phyloP scores from a whole-genome alignment of 2,329 filamentous ascomycete genomes.

The Sclerotinia nivalis region DNA sequence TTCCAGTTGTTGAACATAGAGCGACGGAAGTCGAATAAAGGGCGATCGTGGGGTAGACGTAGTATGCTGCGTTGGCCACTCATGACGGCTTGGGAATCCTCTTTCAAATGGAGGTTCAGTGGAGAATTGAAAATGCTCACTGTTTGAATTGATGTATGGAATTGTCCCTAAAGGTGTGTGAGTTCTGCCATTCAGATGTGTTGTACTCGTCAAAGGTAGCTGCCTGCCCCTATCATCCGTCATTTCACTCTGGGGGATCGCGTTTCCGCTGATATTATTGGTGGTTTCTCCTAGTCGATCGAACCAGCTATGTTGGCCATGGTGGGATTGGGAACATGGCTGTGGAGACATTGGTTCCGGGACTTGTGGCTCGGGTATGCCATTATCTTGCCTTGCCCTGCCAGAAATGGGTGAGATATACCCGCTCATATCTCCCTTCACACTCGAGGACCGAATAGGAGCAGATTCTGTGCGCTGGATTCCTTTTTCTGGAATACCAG shows the following conservation, averaged over 20 bases:
- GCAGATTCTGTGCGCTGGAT: slow-evolving; percentile 16
- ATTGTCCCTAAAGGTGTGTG: too few relatives aligned
- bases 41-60: slow-evolving; percentile 13
- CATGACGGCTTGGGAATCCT: background rate
- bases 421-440: background rate
- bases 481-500: background rate
- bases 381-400: background rate
- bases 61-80: background rate
- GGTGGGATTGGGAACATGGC: background rate
- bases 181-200: background rate
- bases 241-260: background rate
- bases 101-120: too few relatives aligned
- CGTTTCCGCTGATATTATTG: background rate
- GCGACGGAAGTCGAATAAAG: slow-evolving; percentile 2
- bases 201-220: too few relatives aligned
- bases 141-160: background rate
- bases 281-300: background rate
- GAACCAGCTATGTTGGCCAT: background rate
- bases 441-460: background rate
- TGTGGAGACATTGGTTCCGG: background rate
- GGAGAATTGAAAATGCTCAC: background rate
- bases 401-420: background rate
- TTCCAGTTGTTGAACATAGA: slow-evolving; percentile 16
- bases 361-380: background rate
- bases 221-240: background rate